phyloP scores from a whole-genome alignment of 257 asterid genomes.

The Solanum okadae region DNA sequence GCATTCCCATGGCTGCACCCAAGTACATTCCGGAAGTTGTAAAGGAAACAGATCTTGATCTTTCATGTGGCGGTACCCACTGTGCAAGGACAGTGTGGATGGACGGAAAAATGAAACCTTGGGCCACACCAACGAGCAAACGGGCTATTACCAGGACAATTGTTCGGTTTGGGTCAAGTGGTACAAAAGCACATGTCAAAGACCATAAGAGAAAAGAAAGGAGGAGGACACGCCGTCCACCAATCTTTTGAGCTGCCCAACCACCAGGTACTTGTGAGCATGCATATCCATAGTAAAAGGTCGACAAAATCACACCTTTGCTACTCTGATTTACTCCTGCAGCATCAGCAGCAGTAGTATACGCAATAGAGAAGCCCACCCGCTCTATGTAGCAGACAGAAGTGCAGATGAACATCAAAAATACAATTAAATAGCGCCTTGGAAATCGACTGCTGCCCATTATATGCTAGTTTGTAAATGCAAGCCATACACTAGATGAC shows the following conservation, averaged over 20 bases:
- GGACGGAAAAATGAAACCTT: constrained; percentile 92
- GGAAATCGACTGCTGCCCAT: constrained; percentile 61
- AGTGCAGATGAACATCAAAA: constrained; percentile 79
- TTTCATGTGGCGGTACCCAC: constrained; percentile 94
- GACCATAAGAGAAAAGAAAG: constrained; percentile 82
- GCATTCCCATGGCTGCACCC: constrained; percentile 84
- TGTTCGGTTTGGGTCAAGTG: constrained; percentile 59
- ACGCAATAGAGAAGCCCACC: constrained; percentile 89
- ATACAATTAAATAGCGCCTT: constrained; percentile 54
- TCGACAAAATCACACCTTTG: constrained; percentile 78
- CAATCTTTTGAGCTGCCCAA: constrained; percentile 90
- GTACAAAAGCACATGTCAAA: constrained; percentile 71
- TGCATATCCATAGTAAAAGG: constrained; percentile 88
- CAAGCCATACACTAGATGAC: not conserved
- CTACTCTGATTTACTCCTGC: constrained; percentile 67
- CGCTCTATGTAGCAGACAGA: constrained; percentile 88
- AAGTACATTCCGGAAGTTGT: constrained; percentile 93
- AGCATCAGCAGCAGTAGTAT: constrained; percentile 91
- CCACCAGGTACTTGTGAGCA: constrained; percentile 97
- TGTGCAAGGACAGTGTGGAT: constrained; percentile 94
- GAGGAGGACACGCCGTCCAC: constrained; percentile 79
- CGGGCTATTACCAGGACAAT: constrained; percentile 67
- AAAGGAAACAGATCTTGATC: constrained; percentile 82
- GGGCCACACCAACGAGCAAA: constrained; percentile 88
- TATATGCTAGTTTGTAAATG: constrained; percentile 31